These are phyloP conservation scores for Hortaea werneckii DNA, from an alignment of 2,329 filamentous ascomycete species.

Conservation along the genomic window DNA sequence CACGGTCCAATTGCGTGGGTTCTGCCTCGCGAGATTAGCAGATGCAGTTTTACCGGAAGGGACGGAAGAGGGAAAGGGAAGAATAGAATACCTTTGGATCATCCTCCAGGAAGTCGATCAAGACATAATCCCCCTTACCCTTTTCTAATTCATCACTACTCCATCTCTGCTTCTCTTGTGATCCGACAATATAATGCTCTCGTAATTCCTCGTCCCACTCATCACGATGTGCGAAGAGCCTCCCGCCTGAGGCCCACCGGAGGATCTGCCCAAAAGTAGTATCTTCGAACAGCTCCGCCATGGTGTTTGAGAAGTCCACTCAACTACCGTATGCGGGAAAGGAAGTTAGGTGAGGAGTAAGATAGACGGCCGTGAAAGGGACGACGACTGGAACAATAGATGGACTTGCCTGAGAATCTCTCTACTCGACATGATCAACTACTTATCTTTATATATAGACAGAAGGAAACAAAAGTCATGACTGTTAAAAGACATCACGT, in stretches of 20 bases:
- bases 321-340: no score
- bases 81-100: neutral
- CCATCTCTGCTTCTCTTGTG: neutral
- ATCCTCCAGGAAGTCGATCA: neutral
- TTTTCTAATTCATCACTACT: neutral
- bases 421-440: no score
- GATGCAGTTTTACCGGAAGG: no score
- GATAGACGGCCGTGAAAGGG: no score
- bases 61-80: no score
- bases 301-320: neutral
- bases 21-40: neutral
- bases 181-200: neutral
- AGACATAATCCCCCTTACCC: neutral
- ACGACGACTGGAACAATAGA: no score
- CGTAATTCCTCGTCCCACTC: neutral
- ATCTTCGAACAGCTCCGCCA: neutral
- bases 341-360: no score
- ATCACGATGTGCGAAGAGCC: neutral
- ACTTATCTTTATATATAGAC: no score
- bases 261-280: neutral
- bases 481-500: no score
- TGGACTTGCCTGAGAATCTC: no score
- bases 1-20: neutral
- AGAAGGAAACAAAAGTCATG: no score
- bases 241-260: neutral